phyloP scores from a whole-genome alignment of 805 yeast species.

The Nakazawaea anatomiae region DNA sequence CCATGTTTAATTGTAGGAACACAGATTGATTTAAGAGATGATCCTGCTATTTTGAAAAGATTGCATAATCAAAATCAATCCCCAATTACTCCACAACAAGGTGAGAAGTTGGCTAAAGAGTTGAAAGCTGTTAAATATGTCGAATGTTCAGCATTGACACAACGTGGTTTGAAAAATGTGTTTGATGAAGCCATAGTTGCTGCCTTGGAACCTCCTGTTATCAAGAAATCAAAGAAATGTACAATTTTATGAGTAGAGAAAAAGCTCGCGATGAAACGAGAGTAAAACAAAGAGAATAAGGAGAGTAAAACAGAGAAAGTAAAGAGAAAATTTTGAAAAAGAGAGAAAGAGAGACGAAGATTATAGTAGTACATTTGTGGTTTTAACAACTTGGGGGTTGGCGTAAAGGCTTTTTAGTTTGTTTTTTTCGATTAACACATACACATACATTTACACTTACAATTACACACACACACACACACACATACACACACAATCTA shows the following conservation, averaged over 20 bases:
- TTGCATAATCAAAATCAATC: constrained; percentile 84
- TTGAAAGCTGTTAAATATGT: constrained; percentile 94
- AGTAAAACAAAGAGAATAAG: background rate
- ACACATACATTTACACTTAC: too few species aligned
- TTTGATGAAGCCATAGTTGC: constrained; percentile 98
- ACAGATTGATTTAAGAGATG: constrained; percentile 91
- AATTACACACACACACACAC: too few species aligned
- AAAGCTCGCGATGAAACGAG: too few species aligned
- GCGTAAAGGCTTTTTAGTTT: too few species aligned
- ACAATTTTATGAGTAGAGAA: constrained; percentile 52
- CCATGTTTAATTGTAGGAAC: constrained; percentile 97
- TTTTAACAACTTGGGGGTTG: too few species aligned
- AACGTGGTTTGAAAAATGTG: constrained; percentile 94
- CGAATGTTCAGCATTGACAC: constrained; percentile 97
- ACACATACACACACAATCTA: too few species aligned
- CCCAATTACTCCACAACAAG: constrained; percentile 82
- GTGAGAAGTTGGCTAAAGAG: constrained; percentile 90
- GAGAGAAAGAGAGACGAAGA: too few species aligned
- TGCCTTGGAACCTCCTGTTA: constrained; percentile 94
- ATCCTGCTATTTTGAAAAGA: constrained; percentile 84
- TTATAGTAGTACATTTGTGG: too few species aligned
- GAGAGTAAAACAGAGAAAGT: too few species aligned
- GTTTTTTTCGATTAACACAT: too few species aligned
- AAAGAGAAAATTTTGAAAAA: too few species aligned
- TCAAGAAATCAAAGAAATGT: constrained; percentile 78